Conservation (phyloP, 495 filamentous ascomycete species). For the Xylaria bambusicola region DNA sequence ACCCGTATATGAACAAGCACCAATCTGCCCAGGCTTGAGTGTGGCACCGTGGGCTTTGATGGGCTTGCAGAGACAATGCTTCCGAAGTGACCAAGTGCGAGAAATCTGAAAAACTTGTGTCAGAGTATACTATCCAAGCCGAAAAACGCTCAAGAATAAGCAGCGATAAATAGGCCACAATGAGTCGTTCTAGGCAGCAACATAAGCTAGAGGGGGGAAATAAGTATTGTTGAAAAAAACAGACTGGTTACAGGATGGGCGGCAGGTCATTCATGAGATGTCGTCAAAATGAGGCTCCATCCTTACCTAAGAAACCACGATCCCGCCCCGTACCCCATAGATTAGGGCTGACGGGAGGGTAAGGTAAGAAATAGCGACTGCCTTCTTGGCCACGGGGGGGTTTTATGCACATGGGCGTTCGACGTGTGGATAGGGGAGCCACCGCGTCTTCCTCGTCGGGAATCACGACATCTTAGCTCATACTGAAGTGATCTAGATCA, state of each 20-base stretch:
- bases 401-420: no score
- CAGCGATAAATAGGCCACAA: no score
- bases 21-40: no score
- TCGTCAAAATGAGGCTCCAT: slow-evolving; percentile 15
- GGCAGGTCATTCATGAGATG: slow-evolving; percentile 1
- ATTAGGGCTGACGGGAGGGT: slow-evolving; percentile 13
- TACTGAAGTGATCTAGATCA: slow-evolving; percentile 13
- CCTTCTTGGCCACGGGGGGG: not conserved
- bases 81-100: no score
- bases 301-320: slow-evolving; percentile 9
- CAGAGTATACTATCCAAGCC: no score
- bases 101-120: no score
- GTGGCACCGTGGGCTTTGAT: no score
- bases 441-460: not conserved
- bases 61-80: no score
- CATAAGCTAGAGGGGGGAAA: not conserved
- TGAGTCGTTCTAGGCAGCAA: no score
- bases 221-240: not conserved
- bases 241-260: not conserved
- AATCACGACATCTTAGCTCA: slow-evolving; percentile 8
- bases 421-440: not conserved
- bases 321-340: slow-evolving; percentile 10
- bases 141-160: no score
- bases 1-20: no score
- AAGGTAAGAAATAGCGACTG: not conserved